Evolutionary conservation across 148 eudicot genomes (phyloP), one percentile per base, ranked within the genome.

Genomic region (Beta vulgaris): DNA sequence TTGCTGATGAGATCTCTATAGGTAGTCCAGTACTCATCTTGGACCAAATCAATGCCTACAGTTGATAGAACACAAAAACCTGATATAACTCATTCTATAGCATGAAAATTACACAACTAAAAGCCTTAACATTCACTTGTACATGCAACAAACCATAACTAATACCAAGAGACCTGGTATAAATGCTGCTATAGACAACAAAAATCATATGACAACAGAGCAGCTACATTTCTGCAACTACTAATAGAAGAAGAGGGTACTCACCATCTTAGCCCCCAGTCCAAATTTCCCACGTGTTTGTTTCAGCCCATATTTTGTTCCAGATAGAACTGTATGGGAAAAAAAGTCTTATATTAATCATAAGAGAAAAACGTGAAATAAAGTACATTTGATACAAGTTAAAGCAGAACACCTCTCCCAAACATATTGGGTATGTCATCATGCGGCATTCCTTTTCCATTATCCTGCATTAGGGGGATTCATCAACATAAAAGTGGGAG

Each of bases 11-110:
- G 72, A 96, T 96, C 78, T 96, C 99, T 80, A 96, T 96, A 54
- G 99, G 98, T 76, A 96, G 89, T 76, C 99, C 99, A 7, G 99
- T 96, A 81, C 99, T 96, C 98, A 92, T 96, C 88, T 96, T 96
- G 75, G 99, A 96, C 99, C 99, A 96, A 82, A 92, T 92, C 79
- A 96, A 81, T 25, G 99, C 99, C 99, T 96, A 78, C 81, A 83
- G 8, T 36, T 58, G 39, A 76, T 2, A 46, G 21, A 28, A 44
- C 32, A 66, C 21, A 64, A 42, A 64, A 76, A 71, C 66, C 7
- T 58, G n/a, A 60, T 15, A 37, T 6, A 12, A 51, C 44, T 62
- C 23, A 44, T 60, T 16, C 14, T 46, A 54, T 28, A 29, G 40
- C 14, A 61, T 62, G 54, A 32, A 55, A 59, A 5, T 42, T 32